Percentiles rank a stretch among this genome's conserved stretches.
Conservation (phyloP, 2,329 filamentous ascomycete genomes). For the Hymenoscyphus salicellus region DNA sequence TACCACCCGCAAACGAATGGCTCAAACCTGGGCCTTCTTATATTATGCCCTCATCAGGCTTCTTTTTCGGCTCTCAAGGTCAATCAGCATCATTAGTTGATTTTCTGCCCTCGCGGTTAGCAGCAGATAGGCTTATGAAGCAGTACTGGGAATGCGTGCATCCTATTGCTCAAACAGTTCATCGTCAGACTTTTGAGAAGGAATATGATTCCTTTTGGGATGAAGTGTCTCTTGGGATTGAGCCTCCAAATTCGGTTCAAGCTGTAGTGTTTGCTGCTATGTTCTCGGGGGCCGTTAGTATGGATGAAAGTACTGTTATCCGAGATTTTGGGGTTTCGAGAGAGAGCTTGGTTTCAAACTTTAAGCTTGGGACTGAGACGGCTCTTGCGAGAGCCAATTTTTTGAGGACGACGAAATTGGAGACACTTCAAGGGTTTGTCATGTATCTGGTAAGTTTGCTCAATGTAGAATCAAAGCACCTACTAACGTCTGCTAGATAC, state of each 20-base stretch:
- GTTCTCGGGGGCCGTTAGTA: slow-evolving; percentile 66
- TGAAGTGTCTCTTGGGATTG: slow-evolving; percentile 54
- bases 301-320: slow-evolving; percentile 53
- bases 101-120: slow-evolving; percentile 56
- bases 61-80: slow-evolving; percentile 59
- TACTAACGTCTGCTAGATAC: slow-evolving; percentile 47
- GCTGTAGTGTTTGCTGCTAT: slow-evolving; percentile 67
- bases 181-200: slow-evolving; percentile 61
- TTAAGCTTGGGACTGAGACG: slow-evolving; percentile 65
- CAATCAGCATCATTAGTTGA: slow-evolving; percentile 52
- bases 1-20: slow-evolving; percentile 45
- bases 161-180: slow-evolving; percentile 63
- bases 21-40: slow-evolving; percentile 54
- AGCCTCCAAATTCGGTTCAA: slow-evolving; percentile 63
- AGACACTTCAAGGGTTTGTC: slow-evolving; percentile 72
- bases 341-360: slow-evolving; percentile 55
- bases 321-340: slow-evolving; percentile 56
- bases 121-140: slow-evolving; percentile 59
- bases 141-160: slow-evolving; percentile 70
- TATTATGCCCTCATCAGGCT: slow-evolving; percentile 35
- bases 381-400: slow-evolving; percentile 69
- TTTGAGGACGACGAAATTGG: slow-evolving; percentile 66
- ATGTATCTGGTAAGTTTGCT: slow-evolving; percentile 65
- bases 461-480: neutral
- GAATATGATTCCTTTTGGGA: slow-evolving; percentile 66